These are phyloP conservation scores for Monosporozyma unispora DNA, from an alignment of 805 yeast species.

Conservation along the genomic window DNA sequence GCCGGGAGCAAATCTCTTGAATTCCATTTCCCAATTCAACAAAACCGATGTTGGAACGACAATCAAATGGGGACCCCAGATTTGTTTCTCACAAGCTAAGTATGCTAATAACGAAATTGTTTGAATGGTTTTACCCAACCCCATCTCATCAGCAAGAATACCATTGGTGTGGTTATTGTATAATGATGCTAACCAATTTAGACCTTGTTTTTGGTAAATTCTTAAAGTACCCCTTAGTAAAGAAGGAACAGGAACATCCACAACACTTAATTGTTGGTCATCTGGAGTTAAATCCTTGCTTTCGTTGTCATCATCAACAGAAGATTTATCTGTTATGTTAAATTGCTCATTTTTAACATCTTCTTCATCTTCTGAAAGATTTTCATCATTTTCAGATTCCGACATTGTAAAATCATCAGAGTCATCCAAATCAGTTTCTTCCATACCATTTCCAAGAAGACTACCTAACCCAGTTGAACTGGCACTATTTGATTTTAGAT, in stretches of 20 bases:
- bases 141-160: constrained; percentile 98
- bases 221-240: constrained; percentile 74
- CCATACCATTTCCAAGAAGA: background rate
- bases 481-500: background rate
- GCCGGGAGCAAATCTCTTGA: constrained; percentile 96
- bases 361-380: constrained; percentile 3
- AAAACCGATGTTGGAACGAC: constrained; percentile 96
- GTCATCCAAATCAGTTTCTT: background rate
- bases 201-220: constrained; percentile 89
- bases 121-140: constrained; percentile 93
- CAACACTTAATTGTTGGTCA: constrained; percentile 33
- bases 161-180: constrained; percentile 93
- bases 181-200: constrained; percentile 92
- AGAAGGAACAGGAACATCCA: constrained; percentile 73
- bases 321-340: constrained; percentile 26
- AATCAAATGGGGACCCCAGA: constrained; percentile 97
- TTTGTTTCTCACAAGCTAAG: constrained; percentile 84
- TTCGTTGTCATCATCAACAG: constrained; percentile 6
- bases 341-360: constrained; percentile 11
- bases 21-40: constrained; percentile 99
- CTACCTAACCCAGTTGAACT: constrained; percentile 2
- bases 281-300: background rate
- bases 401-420: background rate
- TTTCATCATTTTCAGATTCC: background rate
- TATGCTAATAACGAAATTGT: constrained; percentile 81